A percentile compares a stretch with the other conserved stretches of the same genome.
These are phyloP conservation scores for Fusarium illudens DNA, from an alignment of 2,329 filamentous ascomycete species.

Conservation along the genomic window DNA sequence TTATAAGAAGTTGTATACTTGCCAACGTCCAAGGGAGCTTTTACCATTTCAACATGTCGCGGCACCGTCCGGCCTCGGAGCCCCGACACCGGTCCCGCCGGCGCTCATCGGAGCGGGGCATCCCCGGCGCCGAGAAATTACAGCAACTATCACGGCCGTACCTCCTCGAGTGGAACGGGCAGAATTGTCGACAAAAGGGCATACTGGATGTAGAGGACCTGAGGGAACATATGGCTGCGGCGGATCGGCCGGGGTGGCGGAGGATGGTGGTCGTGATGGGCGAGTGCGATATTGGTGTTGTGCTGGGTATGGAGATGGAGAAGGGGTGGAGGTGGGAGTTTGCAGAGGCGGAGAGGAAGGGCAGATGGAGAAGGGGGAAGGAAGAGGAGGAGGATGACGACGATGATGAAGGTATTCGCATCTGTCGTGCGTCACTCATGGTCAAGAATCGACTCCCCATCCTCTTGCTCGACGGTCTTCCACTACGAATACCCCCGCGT, in stretches of 20 bases:
- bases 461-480: constrained; percentile 36
- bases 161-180: constrained; percentile 37
- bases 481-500: constrained; percentile 1
- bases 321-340: constrained; percentile 40
- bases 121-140: constrained; percentile 3
- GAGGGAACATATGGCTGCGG: constrained; percentile 26
- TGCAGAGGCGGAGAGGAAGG: constrained; percentile 27
- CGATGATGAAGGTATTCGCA: constrained; percentile 29
- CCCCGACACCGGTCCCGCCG: constrained; percentile 30
- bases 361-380: not conserved
- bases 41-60: constrained; percentile 24
- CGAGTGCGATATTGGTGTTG: constrained; percentile 31
- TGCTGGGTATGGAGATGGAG: constrained; percentile 29
- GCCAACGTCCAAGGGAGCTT: not conserved
- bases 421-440: constrained; percentile 35
- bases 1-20: not conserved
- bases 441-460: constrained; percentile 33
- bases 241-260: constrained; percentile 32
- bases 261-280: constrained; percentile 36
- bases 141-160: constrained; percentile 29
- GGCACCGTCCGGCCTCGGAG: constrained; percentile 25
- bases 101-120: constrained; percentile 35
- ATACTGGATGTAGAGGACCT: constrained; percentile 26
- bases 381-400: not conserved
- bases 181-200: constrained; percentile 33